Conservation (phyloP, 2,329 filamentous ascomycete genomes). For the Metarhizium album region DNA sequence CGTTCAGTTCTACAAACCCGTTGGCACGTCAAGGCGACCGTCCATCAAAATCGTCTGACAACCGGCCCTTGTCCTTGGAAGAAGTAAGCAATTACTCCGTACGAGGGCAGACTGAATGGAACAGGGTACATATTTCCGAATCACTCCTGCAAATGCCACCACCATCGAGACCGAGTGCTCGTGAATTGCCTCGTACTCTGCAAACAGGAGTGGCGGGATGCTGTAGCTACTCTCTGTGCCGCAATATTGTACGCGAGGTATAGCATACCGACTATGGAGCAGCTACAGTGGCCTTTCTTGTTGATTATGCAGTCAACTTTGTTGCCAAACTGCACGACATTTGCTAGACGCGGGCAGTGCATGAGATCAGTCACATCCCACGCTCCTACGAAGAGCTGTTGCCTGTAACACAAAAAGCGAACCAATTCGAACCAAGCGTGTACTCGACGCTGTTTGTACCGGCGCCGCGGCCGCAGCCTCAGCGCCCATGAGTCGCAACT, state of each 20-base stretch:
- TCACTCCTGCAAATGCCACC: no score
- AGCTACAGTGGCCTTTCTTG: no score
- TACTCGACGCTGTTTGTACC: neutral
- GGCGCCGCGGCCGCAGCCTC: neutral
- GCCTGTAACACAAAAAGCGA: neutral
- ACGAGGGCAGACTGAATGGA: no score
- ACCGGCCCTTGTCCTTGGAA: neutral
- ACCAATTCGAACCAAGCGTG: neutral
- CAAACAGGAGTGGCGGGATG: no score
- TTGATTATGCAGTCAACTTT: no score
- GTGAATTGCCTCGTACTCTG: no score
- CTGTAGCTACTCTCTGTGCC: no score
- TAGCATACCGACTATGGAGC: no score
- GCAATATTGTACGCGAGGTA: no score
- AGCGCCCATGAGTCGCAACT: neutral
- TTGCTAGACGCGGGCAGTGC: neutral
- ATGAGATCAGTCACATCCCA: conserved; percentile 4
- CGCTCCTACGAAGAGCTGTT: neutral
- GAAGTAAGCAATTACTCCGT: neutral
- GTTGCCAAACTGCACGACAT: no score
- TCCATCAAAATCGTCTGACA: neutral
- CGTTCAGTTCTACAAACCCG: neutral
- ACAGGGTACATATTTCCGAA: no score
- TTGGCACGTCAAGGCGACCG: neutral
- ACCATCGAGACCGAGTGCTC: no score